Evolutionary conservation across 2,329 filamentous ascomycete genomes (phyloP).

Genomic region (Nigrospora osmanthi): DNA sequence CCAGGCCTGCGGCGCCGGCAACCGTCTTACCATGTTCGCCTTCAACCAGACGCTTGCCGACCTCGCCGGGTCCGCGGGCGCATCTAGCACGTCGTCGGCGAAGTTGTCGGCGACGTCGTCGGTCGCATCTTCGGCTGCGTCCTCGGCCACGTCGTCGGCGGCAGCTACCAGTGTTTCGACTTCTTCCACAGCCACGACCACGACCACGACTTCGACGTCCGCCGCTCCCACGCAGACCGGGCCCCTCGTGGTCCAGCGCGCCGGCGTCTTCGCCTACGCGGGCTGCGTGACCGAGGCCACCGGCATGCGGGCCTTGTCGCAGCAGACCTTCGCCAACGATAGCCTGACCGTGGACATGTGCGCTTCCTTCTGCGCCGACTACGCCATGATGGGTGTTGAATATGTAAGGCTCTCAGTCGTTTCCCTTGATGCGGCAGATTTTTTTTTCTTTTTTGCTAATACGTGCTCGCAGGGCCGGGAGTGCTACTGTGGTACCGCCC

Average conservation of each 20-base stretch:
- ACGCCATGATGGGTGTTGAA: constrained; percentile 28
- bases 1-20: constrained; percentile 2
- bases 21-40: not conserved
- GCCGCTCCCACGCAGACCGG: constrained; percentile 5
- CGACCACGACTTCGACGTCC: not conserved
- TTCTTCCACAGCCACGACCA: not conserved
- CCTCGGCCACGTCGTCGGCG: not conserved
- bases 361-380: constrained; percentile 14
- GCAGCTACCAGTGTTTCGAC: not conserved
- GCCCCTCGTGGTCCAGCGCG: constrained; percentile 6
- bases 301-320: constrained; percentile 1
- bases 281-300: constrained; percentile 4
- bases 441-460: no score
- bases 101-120: not conserved
- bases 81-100: not conserved
- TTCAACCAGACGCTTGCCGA: not conserved
- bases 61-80: not conserved
- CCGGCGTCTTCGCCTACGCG: constrained; percentile 4
- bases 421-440: no score
- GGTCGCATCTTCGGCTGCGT: not conserved
- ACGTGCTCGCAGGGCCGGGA: constrained; percentile 6
- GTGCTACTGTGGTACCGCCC: constrained; percentile 21
- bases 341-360: constrained; percentile 29
- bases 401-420: constrained; percentile 12
- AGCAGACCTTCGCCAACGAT: constrained; percentile 6